Evolutionary conservation across 371 early-diverging fungal species (phyloP), one percentile per base, ranked within the genome.

Genomic region (Synchytrium microbalum): DNA sequence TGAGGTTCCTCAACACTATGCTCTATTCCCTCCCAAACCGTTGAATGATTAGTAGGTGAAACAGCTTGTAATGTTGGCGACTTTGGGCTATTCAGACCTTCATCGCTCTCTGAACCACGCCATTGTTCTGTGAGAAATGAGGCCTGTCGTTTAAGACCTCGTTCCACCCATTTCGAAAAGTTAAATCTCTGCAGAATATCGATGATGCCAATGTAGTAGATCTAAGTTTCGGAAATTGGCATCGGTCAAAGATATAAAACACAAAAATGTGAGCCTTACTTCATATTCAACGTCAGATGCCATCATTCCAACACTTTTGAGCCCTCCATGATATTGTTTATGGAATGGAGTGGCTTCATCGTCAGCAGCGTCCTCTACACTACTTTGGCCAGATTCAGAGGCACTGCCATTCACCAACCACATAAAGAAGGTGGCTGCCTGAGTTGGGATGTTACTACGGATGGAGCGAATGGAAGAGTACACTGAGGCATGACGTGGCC

Each of bases 131-230:
- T 46, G 60, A 29, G 69, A 54, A 14, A 67, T 57, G 24, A 55
- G 55, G 28, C 71, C 59, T 70, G 69, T 53, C 77, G 76, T 32
- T 79, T 79, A 58, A 84, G 31, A 58, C 73, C 74, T 1, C 76
- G 70, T 59, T 84, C 84, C 27, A 84, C 54, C 82, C 81, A 79
- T 59, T 84, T 84, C 32, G 72, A 32, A 19, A 79, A 56, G 60
- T 79, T 82, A 71, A 77, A 84, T 64, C 77, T 81, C 73, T 84
- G 84, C 16, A 84, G 74, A 51, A 75, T 68, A 63, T 84, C 84
- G 56, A 84, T 81, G 23, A 84, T 61, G 5, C 84, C 84, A 66
- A 84, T 69, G 65, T 71, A 84, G 64, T 84, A 84, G 14, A 84
- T 75, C 54, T 72, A 68, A 0, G 23, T 54, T 26, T 28, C 54